Conservation (phyloP, 306 rosid genomes). For the Sophora flavescens region DNA sequence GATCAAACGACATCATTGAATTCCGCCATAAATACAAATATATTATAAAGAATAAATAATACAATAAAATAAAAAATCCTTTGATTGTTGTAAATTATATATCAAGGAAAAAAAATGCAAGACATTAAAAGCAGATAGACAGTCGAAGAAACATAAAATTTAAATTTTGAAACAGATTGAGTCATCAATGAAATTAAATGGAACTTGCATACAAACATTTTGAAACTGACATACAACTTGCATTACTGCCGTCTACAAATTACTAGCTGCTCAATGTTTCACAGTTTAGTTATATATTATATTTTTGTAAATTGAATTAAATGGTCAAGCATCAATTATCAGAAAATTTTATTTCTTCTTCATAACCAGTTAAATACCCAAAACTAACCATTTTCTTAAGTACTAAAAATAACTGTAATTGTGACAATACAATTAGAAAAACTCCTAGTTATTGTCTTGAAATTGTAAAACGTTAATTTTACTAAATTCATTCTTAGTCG, state of each 20-base stretch:
- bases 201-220: constrained; percentile 3
- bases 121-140: background rate
- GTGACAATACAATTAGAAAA: constrained; percentile 1
- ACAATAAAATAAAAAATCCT: background rate
- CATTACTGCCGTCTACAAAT: background rate
- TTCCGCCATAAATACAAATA: background rate
- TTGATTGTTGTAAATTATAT: background rate
- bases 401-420: background rate
- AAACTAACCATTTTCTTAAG: background rate
- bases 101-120: background rate
- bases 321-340: constrained; percentile 22
- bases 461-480: background rate
- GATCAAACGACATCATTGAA: too few species aligned
- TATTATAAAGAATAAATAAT: background rate
- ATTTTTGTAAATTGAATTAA: constrained; percentile 5
- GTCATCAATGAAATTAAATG: background rate
- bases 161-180: background rate
- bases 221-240: background rate
- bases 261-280: background rate
- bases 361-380: background rate
- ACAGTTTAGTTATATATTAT: background rate
- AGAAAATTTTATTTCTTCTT: background rate
- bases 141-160: constrained; percentile 8
- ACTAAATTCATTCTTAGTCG: constrained; percentile 1
- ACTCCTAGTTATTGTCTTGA: background rate